Evolutionary conservation across 1,284 basidiomycete genomes (phyloP).

Genomic region (Heterobasidion occidentale): DNA sequence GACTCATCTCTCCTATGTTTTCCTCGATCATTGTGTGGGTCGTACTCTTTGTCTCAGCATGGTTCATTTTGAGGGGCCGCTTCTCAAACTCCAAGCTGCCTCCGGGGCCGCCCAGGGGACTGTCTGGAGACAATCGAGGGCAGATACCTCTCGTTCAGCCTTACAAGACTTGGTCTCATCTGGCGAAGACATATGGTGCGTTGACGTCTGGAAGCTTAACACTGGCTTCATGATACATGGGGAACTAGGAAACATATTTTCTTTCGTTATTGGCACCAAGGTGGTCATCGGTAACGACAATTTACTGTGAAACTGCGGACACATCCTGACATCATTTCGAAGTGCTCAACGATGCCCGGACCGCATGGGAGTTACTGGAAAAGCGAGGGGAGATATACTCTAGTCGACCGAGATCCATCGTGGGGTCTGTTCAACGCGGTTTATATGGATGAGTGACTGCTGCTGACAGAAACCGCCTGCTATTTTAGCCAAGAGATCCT

Average conservation of each 20-base stretch:
- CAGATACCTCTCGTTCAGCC: background rate
- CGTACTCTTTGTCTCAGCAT: too few species aligned
- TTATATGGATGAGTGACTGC: background rate
- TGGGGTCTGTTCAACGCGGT: background rate
- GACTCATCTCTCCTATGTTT: too few species aligned
- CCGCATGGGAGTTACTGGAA: background rate
- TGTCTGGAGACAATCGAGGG: background rate
- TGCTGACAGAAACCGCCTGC: too few species aligned
- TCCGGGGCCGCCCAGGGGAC: background rate
- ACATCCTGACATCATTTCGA: background rate
- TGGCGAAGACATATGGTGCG: background rate
- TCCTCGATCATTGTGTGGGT: too few species aligned
- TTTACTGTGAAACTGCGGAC: background rate
- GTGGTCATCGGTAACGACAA: background rate
- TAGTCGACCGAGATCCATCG: background rate
- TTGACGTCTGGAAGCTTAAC: too few species aligned
- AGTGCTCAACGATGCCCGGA: background rate
- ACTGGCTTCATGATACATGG: too few species aligned
- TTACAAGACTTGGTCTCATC: background rate
- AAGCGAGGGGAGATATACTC: conserved; percentile 4
- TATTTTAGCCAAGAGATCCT: background rate
- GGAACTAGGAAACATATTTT: background rate
- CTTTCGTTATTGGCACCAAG: background rate
- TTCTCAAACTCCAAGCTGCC: background rate
- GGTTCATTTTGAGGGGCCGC: too few species aligned